Conservation (phyloP, 192 early-diverging fungal genomes). For the Paraglomus brasilianum region DNA sequence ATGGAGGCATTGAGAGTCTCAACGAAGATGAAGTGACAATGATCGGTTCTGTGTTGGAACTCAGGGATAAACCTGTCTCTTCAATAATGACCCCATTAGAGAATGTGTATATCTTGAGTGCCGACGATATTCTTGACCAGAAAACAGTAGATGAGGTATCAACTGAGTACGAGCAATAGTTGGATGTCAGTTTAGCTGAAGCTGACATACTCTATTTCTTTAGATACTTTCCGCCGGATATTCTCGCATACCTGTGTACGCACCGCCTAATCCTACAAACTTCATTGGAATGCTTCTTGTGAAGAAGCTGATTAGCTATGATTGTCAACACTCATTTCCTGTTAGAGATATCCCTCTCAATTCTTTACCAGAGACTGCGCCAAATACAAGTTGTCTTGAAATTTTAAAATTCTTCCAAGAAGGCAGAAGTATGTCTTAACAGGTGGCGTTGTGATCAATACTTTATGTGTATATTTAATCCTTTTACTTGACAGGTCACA, state of each 20-base stretch:
- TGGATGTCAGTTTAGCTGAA: not conserved
- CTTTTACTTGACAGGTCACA: constrained; percentile 46
- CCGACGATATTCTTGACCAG: constrained; percentile 60
- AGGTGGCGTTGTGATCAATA: not conserved
- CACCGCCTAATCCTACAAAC: constrained; percentile 53
- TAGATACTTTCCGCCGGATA: constrained; percentile 70
- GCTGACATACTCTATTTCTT: constrained; percentile 27
- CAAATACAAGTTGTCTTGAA: constrained; percentile 63
- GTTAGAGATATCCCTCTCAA: constrained; percentile 59
- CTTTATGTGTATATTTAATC: not conserved
- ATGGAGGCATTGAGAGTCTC: constrained; percentile 65
- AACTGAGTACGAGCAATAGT: not conserved
- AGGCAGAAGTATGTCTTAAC: constrained; percentile 55
- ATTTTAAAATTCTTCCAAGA: constrained; percentile 84
- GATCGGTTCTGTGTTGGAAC: constrained; percentile 73
- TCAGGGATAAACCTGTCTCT: constrained; percentile 67
- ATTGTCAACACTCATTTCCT: constrained; percentile 65
- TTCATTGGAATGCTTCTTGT: constrained; percentile 80
- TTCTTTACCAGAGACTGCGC: constrained; percentile 52
- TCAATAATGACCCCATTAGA: constrained; percentile 71
- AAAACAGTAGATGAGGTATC: constrained; percentile 47
- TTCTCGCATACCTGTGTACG: constrained; percentile 74
- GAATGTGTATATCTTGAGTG: constrained; percentile 67
- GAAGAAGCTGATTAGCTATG: constrained; percentile 71
- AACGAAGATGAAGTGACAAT: constrained; percentile 79